These are phyloP conservation scores for Fusarium buxicola DNA, from an alignment of 2,329 filamentous ascomycete genomes.

Conservation along the genomic window DNA sequence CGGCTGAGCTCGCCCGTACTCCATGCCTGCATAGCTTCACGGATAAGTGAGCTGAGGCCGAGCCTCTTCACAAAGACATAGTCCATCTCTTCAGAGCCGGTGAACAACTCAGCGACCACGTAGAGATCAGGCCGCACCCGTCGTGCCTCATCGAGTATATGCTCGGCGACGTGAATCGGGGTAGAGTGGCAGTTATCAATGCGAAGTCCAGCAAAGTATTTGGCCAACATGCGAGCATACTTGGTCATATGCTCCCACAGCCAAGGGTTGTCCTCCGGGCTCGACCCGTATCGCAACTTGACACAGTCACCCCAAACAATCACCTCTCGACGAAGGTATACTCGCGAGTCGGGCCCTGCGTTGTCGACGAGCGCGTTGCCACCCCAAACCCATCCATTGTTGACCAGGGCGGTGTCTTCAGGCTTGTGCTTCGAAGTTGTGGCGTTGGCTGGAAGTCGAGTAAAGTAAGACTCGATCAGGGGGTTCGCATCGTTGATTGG, in stretches of 20 bases:
- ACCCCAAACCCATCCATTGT: slow-evolving; percentile 99
- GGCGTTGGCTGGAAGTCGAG: slow-evolving; percentile 82
- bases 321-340: slow-evolving; percentile 95
- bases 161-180: slow-evolving; percentile 91
- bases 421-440: slow-evolving; percentile 80
- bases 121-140: slow-evolving; percentile 88
- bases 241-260: slow-evolving; percentile 96
- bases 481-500: slow-evolving; percentile 81
- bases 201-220: slow-evolving; percentile 93
- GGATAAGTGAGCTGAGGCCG: slow-evolving; percentile 89
- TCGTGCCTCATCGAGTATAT: slow-evolving; percentile 94
- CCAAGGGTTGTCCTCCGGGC: slow-evolving; percentile 87
- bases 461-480: slow-evolving; percentile 95
- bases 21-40: slow-evolving; percentile 99
- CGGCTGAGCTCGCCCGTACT: slow-evolving; percentile 92
- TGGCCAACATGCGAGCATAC: slow-evolving; percentile 92
- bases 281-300: slow-evolving; percentile 88
- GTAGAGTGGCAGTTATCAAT: slow-evolving; percentile 99
- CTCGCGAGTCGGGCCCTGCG: slow-evolving; percentile 86
- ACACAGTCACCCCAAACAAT: slow-evolving; percentile 99
- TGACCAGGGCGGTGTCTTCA: slow-evolving; percentile 83
- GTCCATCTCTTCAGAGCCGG: slow-evolving; percentile 94
- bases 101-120: slow-evolving; percentile 95
- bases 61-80: slow-evolving; percentile 95
- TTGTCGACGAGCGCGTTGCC: slow-evolving; percentile 95